Evolutionary conservation across 2,329 filamentous ascomycete species (phyloP).

Genomic region (Xylariaceae sp.): DNA sequence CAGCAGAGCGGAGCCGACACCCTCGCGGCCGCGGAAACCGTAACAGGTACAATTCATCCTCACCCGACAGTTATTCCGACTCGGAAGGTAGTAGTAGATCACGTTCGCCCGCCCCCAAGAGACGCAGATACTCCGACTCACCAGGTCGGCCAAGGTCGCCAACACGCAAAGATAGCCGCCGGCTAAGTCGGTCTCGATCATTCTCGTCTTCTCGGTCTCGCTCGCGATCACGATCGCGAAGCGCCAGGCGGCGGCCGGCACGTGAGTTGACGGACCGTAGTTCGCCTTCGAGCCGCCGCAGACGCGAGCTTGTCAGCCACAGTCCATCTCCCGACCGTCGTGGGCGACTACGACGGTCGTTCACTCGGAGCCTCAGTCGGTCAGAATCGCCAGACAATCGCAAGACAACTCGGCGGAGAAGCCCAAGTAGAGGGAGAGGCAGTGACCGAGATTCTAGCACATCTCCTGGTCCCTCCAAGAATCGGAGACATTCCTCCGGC

Average conservation of each 20-base stretch:
- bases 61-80: constrained; percentile 24
- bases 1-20: constrained; percentile 25
- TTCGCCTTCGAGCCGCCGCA: constrained; percentile 31
- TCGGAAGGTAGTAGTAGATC: constrained; percentile 27
- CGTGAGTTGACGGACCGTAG: constrained; percentile 34
- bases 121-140: constrained; percentile 46
- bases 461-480: constrained; percentile 35
- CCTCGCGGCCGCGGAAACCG: constrained; percentile 24
- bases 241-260: constrained; percentile 32
- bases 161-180: constrained; percentile 37
- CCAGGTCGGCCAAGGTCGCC: constrained; percentile 42
- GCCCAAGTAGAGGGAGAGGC: constrained; percentile 18
- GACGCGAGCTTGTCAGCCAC: constrained; percentile 34
- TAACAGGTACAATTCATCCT: constrained; percentile 30
- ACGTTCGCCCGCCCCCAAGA: constrained; percentile 43
- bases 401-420: constrained; percentile 23
- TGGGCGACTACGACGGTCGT: constrained; percentile 34
- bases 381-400: constrained; percentile 21
- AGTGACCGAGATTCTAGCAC: constrained; percentile 23
- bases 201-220: constrained; percentile 37
- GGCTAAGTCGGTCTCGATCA: constrained; percentile 36
- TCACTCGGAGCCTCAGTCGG: constrained; percentile 32
- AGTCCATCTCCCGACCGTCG: constrained; percentile 34
- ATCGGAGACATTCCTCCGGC: constrained; percentile 48
- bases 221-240: constrained; percentile 35